These are phyloP conservation scores for Chrysanthemum lavandulifolium DNA, from an alignment of 129 eudicot genomes.

Conservation along the genomic window DNA sequence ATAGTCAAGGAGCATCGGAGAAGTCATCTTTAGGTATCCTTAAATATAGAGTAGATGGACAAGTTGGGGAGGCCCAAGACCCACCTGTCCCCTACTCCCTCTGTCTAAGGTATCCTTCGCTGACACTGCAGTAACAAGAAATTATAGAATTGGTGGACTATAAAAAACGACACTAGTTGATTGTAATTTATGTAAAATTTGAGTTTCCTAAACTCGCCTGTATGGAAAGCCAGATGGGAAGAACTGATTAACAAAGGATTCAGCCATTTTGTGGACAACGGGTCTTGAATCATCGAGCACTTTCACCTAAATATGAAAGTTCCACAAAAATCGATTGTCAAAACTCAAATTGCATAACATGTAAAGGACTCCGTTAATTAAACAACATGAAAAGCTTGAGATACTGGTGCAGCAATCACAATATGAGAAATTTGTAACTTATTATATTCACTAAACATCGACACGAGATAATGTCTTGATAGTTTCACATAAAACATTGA, in stretches of 20 bases:
- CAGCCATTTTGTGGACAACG: slow-evolving; percentile 56
- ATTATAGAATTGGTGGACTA: slow-evolving; percentile 6
- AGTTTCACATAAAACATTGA: background rate
- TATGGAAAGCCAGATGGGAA: slow-evolving; percentile 94
- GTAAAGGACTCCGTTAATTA: too few species aligned
- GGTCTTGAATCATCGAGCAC: slow-evolving; percentile 76
- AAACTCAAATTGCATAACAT: background rate
- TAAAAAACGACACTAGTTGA: background rate
- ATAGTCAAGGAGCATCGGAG: too few species aligned
- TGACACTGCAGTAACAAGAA: slow-evolving; percentile 61
- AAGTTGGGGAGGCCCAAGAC: too few species aligned
- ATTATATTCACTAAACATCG: too few species aligned
- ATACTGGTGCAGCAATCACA: too few species aligned
- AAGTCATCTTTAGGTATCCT: too few species aligned
- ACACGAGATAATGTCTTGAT: too few species aligned
- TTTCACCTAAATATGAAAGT: slow-evolving; percentile 49
- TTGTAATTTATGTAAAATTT: background rate
- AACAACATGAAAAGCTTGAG: too few species aligned
- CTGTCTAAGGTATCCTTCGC: slow-evolving; percentile 95
- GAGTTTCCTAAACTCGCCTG: slow-evolving; percentile 40
- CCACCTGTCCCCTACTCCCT: too few species aligned
- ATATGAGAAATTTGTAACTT: background rate
- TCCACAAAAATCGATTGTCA: slow-evolving; percentile 1
- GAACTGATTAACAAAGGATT: slow-evolving; percentile 78
- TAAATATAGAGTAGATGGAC: too few species aligned